phyloP scores from a whole-genome alignment of 805 yeast genomes.

The Lipomyces mesembrius region DNA sequence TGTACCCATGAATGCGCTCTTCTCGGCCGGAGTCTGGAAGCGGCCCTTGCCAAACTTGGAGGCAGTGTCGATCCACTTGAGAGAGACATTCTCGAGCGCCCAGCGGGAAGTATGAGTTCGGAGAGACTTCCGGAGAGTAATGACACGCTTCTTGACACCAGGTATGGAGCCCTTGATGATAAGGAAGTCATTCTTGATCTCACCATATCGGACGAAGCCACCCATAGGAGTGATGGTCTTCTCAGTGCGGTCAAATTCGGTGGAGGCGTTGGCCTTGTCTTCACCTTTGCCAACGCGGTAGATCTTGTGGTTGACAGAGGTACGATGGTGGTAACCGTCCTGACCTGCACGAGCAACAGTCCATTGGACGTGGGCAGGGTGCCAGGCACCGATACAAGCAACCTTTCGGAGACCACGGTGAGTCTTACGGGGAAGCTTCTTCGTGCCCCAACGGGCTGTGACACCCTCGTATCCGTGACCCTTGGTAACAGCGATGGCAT shows the following conservation, averaged over 20 bases:
- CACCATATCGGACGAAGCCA: constrained; percentile 99
- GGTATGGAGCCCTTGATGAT: constrained; percentile 99
- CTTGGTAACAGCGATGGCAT: constrained; percentile 98
- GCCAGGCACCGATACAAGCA: constrained; percentile 99
- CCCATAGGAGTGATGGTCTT: constrained; percentile 99
- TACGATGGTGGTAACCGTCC: constrained; percentile 99
- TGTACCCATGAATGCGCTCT: constrained; percentile 99
- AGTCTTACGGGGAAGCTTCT: constrained; percentile 99
- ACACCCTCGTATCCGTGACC: constrained; percentile 99
- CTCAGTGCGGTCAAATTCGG: constrained; percentile 99
- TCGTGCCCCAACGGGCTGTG: constrained; percentile 99
- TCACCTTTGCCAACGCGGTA: constrained; percentile 98
- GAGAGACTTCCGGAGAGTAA: constrained; percentile 97
- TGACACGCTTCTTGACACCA: constrained; percentile 99
- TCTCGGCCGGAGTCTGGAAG: constrained; percentile 99
- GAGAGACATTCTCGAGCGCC: constrained; percentile 93
- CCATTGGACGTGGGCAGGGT: constrained; percentile 99
- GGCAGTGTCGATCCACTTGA: constrained; percentile 99
- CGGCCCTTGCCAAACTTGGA: constrained; percentile 99
- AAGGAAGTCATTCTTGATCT: constrained; percentile 95
- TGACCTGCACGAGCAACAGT: constrained; percentile 99
- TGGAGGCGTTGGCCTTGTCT: constrained; percentile 93
- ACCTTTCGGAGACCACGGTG: constrained; percentile 99
- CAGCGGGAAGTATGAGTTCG: constrained; percentile 97
- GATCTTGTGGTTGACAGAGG: constrained; percentile 99